phyloP scores from a whole-genome alignment of 176 grass and related monocot genomes.

The Oryza glaberrima region DNA sequence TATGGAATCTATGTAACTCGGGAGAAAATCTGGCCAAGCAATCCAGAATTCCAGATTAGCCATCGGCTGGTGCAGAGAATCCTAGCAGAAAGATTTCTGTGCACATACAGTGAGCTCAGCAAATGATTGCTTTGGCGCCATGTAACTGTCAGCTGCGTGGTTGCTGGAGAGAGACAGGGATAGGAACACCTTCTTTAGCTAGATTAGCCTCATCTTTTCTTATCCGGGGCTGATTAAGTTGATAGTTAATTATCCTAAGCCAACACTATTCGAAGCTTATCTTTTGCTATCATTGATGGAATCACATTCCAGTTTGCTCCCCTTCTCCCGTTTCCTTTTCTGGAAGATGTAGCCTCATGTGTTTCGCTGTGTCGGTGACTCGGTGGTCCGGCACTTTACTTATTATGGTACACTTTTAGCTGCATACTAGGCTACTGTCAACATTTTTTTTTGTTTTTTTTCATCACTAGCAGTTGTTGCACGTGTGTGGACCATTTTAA shows the following conservation, averaged over 20 bases:
- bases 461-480: not conserved
- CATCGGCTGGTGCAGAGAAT: constrained; percentile 29
- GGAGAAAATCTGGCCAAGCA: not conserved
- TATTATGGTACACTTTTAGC: constrained; percentile 11
- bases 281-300: constrained; percentile 30
- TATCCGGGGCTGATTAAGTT: constrained; percentile 33
- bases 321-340: constrained; percentile 39
- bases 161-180: not conserved
- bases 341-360: constrained; percentile 13
- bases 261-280: not conserved
- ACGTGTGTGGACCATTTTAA: not conserved
- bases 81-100: constrained; percentile 30
- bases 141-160: constrained; percentile 13
- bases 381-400: constrained; percentile 24
- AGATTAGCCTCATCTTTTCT: constrained; percentile 20
- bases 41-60: not conserved
- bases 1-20: not conserved
- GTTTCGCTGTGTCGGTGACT: constrained; percentile 18
- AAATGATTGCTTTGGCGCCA: constrained; percentile 59
- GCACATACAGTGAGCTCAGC: constrained; percentile 35
- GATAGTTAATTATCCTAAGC: constrained; percentile 31
- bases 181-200: not conserved
- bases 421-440: constrained; percentile 19
- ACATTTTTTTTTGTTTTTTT: not conserved
- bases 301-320: constrained; percentile 17